phyloP scores from a whole-genome alignment of 2,329 filamentous ascomycete species.

The Aspergillus nomiae region DNA sequence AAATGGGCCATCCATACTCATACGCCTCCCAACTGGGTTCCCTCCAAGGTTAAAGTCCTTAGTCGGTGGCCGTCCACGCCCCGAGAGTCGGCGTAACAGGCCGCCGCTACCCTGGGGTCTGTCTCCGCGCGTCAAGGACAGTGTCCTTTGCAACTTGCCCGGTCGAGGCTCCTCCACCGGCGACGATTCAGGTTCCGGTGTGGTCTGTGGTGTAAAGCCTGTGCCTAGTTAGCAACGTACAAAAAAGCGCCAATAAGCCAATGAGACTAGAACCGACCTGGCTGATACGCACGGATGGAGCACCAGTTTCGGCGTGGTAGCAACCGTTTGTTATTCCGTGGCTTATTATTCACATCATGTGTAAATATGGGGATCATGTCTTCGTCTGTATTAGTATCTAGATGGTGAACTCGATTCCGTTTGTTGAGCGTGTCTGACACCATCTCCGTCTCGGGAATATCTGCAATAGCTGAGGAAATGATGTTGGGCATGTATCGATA shows the following conservation, averaged over 20 bases:
- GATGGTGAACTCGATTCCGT: slow-evolving; percentile 74
- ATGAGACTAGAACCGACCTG: slow-evolving; percentile 54
- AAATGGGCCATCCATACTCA: slow-evolving; percentile 38
- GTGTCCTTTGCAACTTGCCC: slow-evolving; percentile 55
- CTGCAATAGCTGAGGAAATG: slow-evolving; percentile 91
- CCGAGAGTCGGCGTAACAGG: slow-evolving; percentile 52
- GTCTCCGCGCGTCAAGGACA: slow-evolving; percentile 63
- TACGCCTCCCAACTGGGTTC: slow-evolving; percentile 27
- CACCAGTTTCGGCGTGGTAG: slow-evolving; percentile 95
- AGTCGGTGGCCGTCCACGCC: slow-evolving; percentile 44
- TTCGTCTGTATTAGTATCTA: slow-evolving; percentile 78
- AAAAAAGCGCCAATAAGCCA: slow-evolving; percentile 4
- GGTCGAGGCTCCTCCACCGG: slow-evolving; percentile 35
- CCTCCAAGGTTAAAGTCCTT: slow-evolving; percentile 38
- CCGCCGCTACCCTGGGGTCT: slow-evolving; percentile 42
- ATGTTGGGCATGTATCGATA: slow-evolving; percentile 97
- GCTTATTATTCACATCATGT: slow-evolving; percentile 84
- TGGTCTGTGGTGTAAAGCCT: slow-evolving; percentile 70
- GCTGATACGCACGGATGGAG: slow-evolving; percentile 81
- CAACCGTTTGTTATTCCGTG: slow-evolving; percentile 86
- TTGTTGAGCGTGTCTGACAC: slow-evolving; percentile 92
- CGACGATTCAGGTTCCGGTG: slow-evolving; percentile 55
- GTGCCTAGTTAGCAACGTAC: slow-evolving; percentile 53
- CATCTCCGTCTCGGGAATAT: slow-evolving; percentile 82
- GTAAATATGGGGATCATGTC: slow-evolving; percentile 94